These are phyloP conservation scores for Pestalotiopsis sp. DNA, from an alignment of 2,329 filamentous ascomycete genomes.

Conservation along the genomic window DNA sequence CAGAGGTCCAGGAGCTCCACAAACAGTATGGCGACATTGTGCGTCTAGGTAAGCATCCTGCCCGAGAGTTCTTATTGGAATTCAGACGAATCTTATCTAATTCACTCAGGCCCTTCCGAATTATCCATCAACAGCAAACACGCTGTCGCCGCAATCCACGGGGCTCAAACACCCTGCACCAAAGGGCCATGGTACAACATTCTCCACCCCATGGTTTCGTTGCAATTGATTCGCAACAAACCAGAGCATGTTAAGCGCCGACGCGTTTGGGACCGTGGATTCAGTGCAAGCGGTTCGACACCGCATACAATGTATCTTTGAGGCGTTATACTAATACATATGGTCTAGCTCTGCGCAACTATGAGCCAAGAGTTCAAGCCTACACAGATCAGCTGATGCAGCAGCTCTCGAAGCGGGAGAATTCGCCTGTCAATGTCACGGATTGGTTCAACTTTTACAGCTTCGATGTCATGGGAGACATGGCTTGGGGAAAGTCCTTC, in stretches of 20 bases:
- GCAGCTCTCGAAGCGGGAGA: constrained; percentile 16
- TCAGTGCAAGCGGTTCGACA: neutral
- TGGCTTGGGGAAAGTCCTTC: constrained; percentile 33
- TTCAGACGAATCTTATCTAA: neutral
- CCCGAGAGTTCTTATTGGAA: neutral
- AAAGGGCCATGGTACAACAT: constrained; percentile 8
- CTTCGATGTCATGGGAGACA: constrained; percentile 35
- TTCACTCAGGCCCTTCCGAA: neutral
- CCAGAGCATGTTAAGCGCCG: neutral
- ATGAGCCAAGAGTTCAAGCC: constrained; percentile 22
- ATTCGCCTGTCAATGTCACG: constrained; percentile 21
- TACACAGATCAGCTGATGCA: constrained; percentile 23
- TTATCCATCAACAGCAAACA: neutral
- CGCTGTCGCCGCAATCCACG: neutral
- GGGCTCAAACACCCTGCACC: neutral
- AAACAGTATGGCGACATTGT: constrained; percentile 40
- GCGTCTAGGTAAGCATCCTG: constrained; percentile 30
- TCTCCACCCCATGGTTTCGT: neutral
- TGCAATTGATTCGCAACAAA: neutral
- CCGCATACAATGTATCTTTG: neutral
- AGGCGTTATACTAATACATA: neutral
- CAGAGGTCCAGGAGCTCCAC: constrained; percentile 20
- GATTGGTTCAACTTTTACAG: constrained; percentile 31
- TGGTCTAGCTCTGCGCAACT: constrained; percentile 20
- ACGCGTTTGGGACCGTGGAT: constrained; percentile 1